A percentile compares a stretch with the other conserved stretches of the same genome.
phyloP scores from a whole-genome alignment of 2,329 filamentous ascomycete genomes.

The Tolypocladium ophioglossoides region DNA sequence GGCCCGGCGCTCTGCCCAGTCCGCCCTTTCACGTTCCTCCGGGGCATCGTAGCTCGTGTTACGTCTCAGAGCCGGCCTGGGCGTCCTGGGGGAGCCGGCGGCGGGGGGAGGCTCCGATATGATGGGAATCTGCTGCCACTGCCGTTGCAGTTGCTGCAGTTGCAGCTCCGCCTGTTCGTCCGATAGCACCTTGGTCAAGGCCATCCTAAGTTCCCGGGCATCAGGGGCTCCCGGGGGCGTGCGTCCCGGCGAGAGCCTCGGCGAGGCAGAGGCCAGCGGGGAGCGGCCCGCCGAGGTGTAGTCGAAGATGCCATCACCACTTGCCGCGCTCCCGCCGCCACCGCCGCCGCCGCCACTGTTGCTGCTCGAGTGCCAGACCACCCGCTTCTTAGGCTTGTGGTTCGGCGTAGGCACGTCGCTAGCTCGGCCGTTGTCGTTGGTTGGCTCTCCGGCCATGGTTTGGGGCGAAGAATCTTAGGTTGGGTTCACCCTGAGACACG shows the following conservation, averaged over 20 bases:
- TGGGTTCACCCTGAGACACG: conserved; percentile 11
- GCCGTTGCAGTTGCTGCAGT: not conserved
- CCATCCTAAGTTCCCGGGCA: conserved; percentile 25
- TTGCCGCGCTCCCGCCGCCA: conserved; percentile 3
- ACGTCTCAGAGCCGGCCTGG: conserved; percentile 28
- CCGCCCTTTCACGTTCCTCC: conserved; percentile 27
- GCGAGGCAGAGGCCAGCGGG: conserved; percentile 2
- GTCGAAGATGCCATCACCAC: conserved; percentile 4
- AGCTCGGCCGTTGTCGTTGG: conserved; percentile 15
- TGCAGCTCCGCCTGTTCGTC: conserved; percentile 16
- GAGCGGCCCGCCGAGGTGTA: conserved; percentile 1
- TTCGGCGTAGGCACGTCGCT: conserved; percentile 19
- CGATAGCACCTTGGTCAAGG: conserved; percentile 27
- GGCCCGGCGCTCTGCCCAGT: conserved; percentile 25
- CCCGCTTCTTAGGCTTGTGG: conserved; percentile 29
- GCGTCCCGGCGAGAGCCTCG: conserved; percentile 6
- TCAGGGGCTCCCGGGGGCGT: conserved; percentile 24
- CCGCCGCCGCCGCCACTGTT: conserved; percentile 8
- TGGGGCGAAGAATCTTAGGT: conserved; percentile 6
- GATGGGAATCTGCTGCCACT: not conserved
- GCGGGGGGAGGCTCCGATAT: not conserved
- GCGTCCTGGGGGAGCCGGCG: conserved; percentile 8
- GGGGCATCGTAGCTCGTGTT: conserved; percentile 32
- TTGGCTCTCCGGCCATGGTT: conserved; percentile 12
- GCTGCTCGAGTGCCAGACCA: conserved; percentile 25